Evolutionary conservation across 106 monocot species (phyloP).

Genomic region (Dendrobium chrysotoxum): DNA sequence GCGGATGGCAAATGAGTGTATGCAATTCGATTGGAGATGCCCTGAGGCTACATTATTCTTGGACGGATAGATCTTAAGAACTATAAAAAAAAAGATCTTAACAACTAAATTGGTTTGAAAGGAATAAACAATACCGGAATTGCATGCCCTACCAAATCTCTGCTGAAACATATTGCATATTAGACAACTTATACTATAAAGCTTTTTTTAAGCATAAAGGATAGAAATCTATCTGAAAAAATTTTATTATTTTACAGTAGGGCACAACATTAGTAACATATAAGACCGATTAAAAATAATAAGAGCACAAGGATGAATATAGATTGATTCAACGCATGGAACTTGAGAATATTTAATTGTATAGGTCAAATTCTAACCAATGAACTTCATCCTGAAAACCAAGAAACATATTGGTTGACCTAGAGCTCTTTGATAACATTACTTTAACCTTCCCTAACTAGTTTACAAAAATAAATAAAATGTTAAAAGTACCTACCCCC

Average conservation of each 20-base stretch:
- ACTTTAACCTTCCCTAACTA: not conserved
- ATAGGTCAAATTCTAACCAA: no score
- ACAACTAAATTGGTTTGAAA: not conserved
- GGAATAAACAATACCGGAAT: not conserved
- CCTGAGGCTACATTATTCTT: not conserved
- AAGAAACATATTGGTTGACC: not conserved
- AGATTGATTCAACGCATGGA: not conserved
- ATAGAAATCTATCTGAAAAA: not conserved
- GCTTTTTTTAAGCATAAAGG: not conserved
- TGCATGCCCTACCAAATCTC: not conserved
- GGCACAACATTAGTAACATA: not conserved
- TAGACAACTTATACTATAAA: not conserved
- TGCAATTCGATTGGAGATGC: no score
- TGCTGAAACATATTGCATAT: not conserved
- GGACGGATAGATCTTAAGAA: not conserved
- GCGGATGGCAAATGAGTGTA: no score
- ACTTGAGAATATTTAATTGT: no score
- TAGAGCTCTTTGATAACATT: not conserved
- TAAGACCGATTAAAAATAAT: not conserved
- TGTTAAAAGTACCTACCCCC: slow-evolving; percentile 54
- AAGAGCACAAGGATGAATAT: not conserved
- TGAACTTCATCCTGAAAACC: no score
- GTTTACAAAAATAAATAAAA: not conserved
- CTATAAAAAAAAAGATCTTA: no score
- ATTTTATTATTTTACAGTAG: not conserved